Evolutionary conservation across 2,329 filamentous ascomycete genomes (phyloP), one percentile per base, ranked within the genome.

Genomic region (Alternaria gansuensis): DNA sequence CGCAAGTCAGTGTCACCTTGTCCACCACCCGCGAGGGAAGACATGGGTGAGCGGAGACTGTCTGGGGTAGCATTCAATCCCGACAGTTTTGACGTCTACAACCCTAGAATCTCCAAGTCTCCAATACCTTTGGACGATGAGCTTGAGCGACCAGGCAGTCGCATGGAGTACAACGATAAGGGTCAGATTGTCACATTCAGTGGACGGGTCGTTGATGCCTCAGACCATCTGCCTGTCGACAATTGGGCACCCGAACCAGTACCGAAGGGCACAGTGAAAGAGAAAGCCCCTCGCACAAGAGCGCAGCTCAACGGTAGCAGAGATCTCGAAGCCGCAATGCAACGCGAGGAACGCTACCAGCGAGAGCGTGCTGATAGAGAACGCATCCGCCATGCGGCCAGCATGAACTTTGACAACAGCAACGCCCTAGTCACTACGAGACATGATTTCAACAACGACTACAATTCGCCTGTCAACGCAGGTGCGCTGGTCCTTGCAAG

Each of bases 171-270:
- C 62, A 77, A 87, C 52, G 78, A 82, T 0, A 83, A 85, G 51
- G 88, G 86, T 8, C 91, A 91, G 70, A 92, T 93, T 60, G 87
- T 93, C 52, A 90, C 87, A 1, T 84, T 90, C 63, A 90, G 92
- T 71, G 91, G 91, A 6, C 84, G 89, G 54, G 89, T 92, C 68
- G 85, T 94, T 54, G 91, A 94, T 70, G 91, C 91, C 1, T 92
- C 90, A 0, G 91, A 94, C 75, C 90, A 93, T 71, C 82, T 93
- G 13, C 91, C 91, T 0, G 85, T 92, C 73, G 87, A 91, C 54
- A 87, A 87, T 1, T 93, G 90, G 90, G 90, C 90, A 2, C 90
- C 90, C 0, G 90, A 93, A 69, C 90, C 90, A 0, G 88, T 91
- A 66, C 83, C 84, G 23, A 89, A 88, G 71, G 80, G 79, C 78